Evolutionary conservation across 352 stramenopile species (phyloP).

Genomic region (Phytophthora colocasiae): DNA sequence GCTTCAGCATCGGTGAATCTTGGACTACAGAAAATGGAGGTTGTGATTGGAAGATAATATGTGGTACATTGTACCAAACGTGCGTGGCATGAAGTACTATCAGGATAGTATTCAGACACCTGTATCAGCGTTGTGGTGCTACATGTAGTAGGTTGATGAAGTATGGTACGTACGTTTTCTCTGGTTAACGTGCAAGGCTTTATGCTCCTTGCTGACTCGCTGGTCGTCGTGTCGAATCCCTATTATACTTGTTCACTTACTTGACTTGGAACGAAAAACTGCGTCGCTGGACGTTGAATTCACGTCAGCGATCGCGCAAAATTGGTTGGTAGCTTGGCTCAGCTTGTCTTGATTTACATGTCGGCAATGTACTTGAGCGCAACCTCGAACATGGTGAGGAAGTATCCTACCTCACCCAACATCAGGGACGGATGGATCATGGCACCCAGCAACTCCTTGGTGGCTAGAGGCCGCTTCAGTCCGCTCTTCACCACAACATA

Average conservation of each 20-base stretch:
- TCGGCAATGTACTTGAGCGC: slow-evolving; percentile 89
- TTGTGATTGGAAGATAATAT: slow-evolving; percentile 13
- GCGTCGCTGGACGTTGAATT: slow-evolving; percentile 16
- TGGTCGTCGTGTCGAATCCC: slow-evolving; percentile 29
- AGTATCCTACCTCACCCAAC: slow-evolving; percentile 85
- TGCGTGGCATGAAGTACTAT: not conserved
- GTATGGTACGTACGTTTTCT: not conserved
- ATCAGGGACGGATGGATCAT: slow-evolving; percentile 90
- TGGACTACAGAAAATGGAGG: not conserved
- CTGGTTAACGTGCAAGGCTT: slow-evolving; percentile 28
- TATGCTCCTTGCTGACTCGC: slow-evolving; percentile 20
- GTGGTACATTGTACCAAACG: not conserved
- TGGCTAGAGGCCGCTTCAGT: slow-evolving; percentile 73
- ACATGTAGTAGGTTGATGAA: no score
- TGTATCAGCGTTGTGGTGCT: no score
- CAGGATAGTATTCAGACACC: no score
- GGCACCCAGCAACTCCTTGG: slow-evolving; percentile 77
- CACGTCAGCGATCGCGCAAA: slow-evolving; percentile 26
- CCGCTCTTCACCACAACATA: slow-evolving; percentile 85
- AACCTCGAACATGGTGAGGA: slow-evolving; percentile 90
- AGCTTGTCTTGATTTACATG: slow-evolving; percentile 60
- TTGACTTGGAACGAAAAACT: slow-evolving; percentile 38
- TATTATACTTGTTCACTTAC: slow-evolving; percentile 51
- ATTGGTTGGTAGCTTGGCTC: slow-evolving; percentile 24
- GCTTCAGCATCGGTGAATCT: slow-evolving; percentile 34